These are phyloP conservation scores for Nothophaeocryptopus gaeumannii DNA, from an alignment of 2,329 filamentous ascomycete species.

Conservation along the genomic window DNA sequence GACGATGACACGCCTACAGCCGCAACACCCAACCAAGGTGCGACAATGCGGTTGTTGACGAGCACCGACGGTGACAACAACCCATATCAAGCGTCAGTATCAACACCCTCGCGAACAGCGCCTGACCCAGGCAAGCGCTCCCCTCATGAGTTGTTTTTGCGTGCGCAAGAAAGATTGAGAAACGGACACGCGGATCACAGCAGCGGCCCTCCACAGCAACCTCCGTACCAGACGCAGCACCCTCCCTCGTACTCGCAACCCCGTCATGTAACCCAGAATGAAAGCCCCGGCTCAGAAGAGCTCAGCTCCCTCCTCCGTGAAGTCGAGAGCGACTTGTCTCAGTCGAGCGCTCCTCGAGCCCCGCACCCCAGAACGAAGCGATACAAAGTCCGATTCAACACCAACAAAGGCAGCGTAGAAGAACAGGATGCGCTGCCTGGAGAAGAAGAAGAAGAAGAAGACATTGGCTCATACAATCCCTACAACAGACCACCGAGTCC, in stretches of 20 bases:
- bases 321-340: slow-evolving; percentile 34
- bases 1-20: slow-evolving; percentile 36
- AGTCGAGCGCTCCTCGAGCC: slow-evolving; percentile 21
- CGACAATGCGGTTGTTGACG: slow-evolving; percentile 52
- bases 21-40: slow-evolving; percentile 35
- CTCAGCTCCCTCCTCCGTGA: slow-evolving; percentile 46
- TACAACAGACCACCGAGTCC: slow-evolving; percentile 42
- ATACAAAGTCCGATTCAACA: slow-evolving; percentile 35
- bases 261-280: slow-evolving; percentile 16
- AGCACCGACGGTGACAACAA: slow-evolving; percentile 41
- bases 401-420: slow-evolving; percentile 28
- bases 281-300: slow-evolving; percentile 29
- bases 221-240: not conserved
- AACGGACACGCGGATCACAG: slow-evolving; percentile 9
- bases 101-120: slow-evolving; percentile 20
- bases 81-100: slow-evolving; percentile 30
- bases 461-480: slow-evolving; percentile 32
- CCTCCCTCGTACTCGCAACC: slow-evolving; percentile 8
- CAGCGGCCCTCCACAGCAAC: slow-evolving; percentile 1
- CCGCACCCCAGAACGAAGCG: slow-evolving; percentile 27
- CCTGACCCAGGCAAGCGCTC: slow-evolving; percentile 35
- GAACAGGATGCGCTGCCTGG: slow-evolving; percentile 10
- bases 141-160: slow-evolving; percentile 37
- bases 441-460: slow-evolving; percentile 9
- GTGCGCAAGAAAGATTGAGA: slow-evolving; percentile 28